Percentiles rank a stretch among this genome's conserved stretches.
These are phyloP conservation scores for Dorcoceras hygrometricum DNA, from an alignment of 257 asterid genomes.

Conservation along the genomic window DNA sequence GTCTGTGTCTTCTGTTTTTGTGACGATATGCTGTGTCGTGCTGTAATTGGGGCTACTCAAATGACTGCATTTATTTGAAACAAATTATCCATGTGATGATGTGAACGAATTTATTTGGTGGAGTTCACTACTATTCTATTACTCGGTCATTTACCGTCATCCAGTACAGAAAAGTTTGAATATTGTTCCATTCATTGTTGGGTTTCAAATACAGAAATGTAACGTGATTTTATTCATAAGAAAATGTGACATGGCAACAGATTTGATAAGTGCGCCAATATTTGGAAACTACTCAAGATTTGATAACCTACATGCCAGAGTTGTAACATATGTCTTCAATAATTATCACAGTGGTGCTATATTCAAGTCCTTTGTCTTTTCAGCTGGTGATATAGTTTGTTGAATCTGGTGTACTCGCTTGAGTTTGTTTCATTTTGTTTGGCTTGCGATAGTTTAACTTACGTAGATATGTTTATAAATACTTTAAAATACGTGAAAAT, in stretches of 20 bases:
- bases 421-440: slow-evolving; percentile 4
- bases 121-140: too few relatives aligned
- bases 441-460: slow-evolving; percentile 6
- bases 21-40: neutral
- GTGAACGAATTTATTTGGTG: neutral
- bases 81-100: neutral
- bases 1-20: neutral
- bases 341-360: neutral
- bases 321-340: too few relatives aligned
- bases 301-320: too few relatives aligned
- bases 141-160: too few relatives aligned
- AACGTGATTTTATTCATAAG: too few relatives aligned
- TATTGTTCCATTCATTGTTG: neutral
- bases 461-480: too few relatives aligned
- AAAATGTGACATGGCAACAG: too few relatives aligned
- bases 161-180: too few relatives aligned
- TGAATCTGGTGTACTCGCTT: neutral
- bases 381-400: slow-evolving; percentile 12
- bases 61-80: neutral
- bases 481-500: slow-evolving; percentile 6
- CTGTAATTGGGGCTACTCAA: neutral
- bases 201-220: too few relatives aligned
- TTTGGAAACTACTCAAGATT: too few relatives aligned
- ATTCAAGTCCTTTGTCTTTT: neutral
- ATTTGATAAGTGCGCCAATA: too few relatives aligned